Conservation (phyloP, 495 filamentous ascomycete species). For the Hypoxylon subgilvum region DNA sequence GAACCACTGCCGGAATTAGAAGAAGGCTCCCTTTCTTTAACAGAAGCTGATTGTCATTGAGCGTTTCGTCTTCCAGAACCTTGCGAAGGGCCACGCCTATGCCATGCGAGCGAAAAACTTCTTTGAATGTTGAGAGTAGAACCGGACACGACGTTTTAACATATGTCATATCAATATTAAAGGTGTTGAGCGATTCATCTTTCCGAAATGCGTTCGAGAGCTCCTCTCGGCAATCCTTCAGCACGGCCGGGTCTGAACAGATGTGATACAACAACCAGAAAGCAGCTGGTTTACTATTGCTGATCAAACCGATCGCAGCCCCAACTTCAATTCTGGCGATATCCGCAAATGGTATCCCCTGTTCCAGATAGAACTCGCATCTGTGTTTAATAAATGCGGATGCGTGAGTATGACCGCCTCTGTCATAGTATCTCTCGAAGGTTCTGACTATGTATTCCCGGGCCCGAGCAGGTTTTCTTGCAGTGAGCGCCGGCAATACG, state of each 20-base stretch:
- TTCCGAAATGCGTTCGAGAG: slow-evolving; percentile 19
- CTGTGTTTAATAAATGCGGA: too few species aligned
- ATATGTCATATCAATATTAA: slow-evolving; percentile 14
- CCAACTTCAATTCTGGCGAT: slow-evolving; percentile 12
- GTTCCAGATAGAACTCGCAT: neutral
- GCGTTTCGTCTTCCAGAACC: slow-evolving; percentile 28
- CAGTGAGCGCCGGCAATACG: slow-evolving; percentile 4
- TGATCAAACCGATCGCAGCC: slow-evolving; percentile 1
- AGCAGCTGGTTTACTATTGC: slow-evolving; percentile 25
- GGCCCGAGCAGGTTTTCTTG: neutral
- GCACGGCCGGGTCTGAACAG: slow-evolving; percentile 8
- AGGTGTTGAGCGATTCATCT: slow-evolving; percentile 1
- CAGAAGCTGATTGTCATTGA: slow-evolving; percentile 32
- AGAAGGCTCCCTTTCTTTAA: slow-evolving; percentile 33
- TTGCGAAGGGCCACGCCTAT: slow-evolving; percentile 16
- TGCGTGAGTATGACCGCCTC: neutral
- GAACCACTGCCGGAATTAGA: slow-evolving; percentile 22
- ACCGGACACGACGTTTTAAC: slow-evolving; percentile 35
- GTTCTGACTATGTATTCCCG: neutral
- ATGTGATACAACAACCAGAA: slow-evolving; percentile 32
- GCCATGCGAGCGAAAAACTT: slow-evolving; percentile 38
- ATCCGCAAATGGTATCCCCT: slow-evolving; percentile 1
- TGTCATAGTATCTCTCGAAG: slow-evolving; percentile 5
- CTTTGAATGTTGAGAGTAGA: slow-evolving; percentile 37
- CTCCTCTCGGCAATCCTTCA: slow-evolving; percentile 34